phyloP scores from a whole-genome alignment of 1,139 yeast species.

The Kodamaea derodonti region DNA sequence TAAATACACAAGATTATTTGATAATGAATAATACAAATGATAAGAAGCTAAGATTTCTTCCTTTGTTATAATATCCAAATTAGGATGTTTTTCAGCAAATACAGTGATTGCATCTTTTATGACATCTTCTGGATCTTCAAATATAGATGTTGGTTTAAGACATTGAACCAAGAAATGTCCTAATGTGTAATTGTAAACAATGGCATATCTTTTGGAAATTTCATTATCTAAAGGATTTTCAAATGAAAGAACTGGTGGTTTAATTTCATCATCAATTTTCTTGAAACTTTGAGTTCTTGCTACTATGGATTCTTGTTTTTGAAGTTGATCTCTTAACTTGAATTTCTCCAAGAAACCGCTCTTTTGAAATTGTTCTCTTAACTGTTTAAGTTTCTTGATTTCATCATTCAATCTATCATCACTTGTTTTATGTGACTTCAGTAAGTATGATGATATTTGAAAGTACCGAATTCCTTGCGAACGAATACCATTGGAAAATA shows the following conservation, averaged over 20 bases:
- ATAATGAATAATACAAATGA: constrained; percentile 28
- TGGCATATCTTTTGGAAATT: constrained; percentile 16
- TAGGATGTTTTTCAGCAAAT: constrained; percentile 21
- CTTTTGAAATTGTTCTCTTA: constrained; percentile 21
- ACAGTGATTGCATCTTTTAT: constrained; percentile 19
- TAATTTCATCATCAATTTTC: constrained; percentile 13
- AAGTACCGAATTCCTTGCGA: too few relatives aligned
- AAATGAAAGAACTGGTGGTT: constrained; percentile 20
- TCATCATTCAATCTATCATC: constrained; percentile 18
- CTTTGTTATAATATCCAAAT: constrained; percentile 18
- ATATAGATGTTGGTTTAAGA: constrained; percentile 8
- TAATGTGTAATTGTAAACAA: constrained; percentile 22
- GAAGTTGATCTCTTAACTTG: constrained; percentile 21
- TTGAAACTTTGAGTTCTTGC: constrained; percentile 21
- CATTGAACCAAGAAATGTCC: constrained; percentile 26
- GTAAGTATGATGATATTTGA: neutral
- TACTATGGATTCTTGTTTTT: constrained; percentile 24
- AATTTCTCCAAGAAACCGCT: constrained; percentile 27
- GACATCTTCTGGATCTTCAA: constrained; percentile 18
- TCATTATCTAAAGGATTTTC: constrained; percentile 17
- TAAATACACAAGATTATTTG: constrained; percentile 26
- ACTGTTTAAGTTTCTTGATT: constrained; percentile 16
- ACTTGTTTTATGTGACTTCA: constrained; percentile 4
- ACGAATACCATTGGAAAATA: too few relatives aligned
- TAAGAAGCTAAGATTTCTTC: constrained; percentile 28